Conservation (phyloP, 495 filamentous ascomycete species). For the Aspergillus avenaceus region DNA sequence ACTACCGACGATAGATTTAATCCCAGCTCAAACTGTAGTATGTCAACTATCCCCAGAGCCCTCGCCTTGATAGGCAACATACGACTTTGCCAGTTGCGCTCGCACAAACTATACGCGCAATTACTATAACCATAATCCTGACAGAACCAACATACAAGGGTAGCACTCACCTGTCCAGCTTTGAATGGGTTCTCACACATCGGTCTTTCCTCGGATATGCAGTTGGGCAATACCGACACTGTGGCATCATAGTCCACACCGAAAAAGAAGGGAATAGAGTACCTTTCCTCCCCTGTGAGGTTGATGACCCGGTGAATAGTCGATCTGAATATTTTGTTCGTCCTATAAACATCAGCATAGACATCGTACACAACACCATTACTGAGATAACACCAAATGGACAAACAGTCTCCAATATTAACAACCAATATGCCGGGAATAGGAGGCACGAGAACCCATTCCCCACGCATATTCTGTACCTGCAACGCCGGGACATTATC, state of each 20-base stretch:
- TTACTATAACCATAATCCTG: neutral
- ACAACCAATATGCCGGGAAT: slow-evolving; percentile 44
- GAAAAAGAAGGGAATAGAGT: slow-evolving; percentile 49
- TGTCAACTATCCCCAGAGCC: too few relatives aligned
- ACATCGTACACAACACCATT: neutral
- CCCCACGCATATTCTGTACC: slow-evolving; percentile 32
- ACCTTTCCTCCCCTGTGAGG: slow-evolving; percentile 38
- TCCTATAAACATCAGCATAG: slow-evolving; percentile 14
- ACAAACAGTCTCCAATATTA: slow-evolving; percentile 47
- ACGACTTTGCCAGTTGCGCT: neutral
- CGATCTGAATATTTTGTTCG: slow-evolving; percentile 42
- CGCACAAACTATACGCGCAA: neutral
- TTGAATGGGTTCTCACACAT: slow-evolving; percentile 19
- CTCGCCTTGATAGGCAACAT: neutral
- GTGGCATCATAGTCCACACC: slow-evolving; percentile 28
- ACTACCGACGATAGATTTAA: too few relatives aligned
- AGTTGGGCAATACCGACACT: slow-evolving; percentile 18
- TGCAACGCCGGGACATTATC: slow-evolving; percentile 40
- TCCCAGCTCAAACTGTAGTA: too few relatives aligned
- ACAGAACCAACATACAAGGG: neutral
- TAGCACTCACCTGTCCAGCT: slow-evolving; percentile 20
- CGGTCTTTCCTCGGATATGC: slow-evolving; percentile 11
- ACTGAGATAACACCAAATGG: slow-evolving; percentile 28
- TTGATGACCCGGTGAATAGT: slow-evolving; percentile 50
- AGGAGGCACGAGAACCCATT: slow-evolving; percentile 43